Evolutionary conservation across 225 moss, liverwort and hornwort species (phyloP).

Genomic region (Polytrichum formosum): DNA sequence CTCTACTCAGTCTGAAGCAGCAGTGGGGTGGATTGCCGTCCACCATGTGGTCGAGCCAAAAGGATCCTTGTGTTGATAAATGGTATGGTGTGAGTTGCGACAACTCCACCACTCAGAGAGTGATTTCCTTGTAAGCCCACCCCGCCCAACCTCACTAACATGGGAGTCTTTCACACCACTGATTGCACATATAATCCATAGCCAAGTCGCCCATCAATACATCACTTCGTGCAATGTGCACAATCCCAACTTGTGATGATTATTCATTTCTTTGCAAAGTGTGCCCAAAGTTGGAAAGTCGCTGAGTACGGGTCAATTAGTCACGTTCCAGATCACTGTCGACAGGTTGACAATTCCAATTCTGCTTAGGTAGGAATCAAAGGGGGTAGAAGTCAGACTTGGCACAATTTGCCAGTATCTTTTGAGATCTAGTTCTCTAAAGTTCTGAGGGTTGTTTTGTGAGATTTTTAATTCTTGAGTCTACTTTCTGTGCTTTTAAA

Average conservation of each 20-base stretch:
- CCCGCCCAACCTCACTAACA: background rate
- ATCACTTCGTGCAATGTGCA: background rate
- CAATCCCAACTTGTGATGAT: background rate
- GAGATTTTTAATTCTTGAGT: background rate
- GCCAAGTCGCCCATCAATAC: background rate
- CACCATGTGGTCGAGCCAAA: constrained; percentile 18
- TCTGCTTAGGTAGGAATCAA: background rate
- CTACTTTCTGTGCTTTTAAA: background rate
- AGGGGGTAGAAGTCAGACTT: background rate
- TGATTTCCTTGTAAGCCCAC: constrained; percentile 30
- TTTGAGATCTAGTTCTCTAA: background rate
- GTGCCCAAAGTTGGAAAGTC: background rate
- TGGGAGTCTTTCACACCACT: background rate
- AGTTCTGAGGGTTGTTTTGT: background rate
- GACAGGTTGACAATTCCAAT: no score
- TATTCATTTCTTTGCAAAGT: background rate
- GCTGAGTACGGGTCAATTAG: background rate
- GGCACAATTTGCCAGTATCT: background rate
- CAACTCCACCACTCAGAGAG: constrained; percentile 20
- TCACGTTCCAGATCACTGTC: background rate
- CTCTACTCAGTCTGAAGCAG: constrained; percentile 11
- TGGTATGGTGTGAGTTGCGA: constrained; percentile 38
- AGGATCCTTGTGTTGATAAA: constrained; percentile 26
- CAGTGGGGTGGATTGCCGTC: constrained; percentile 30
- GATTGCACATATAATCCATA: background rate